Evolutionary conservation across 1,284 basidiomycete species (phyloP), one percentile per base, ranked within the genome.

Genomic region (Trichosporon faecale): DNA sequence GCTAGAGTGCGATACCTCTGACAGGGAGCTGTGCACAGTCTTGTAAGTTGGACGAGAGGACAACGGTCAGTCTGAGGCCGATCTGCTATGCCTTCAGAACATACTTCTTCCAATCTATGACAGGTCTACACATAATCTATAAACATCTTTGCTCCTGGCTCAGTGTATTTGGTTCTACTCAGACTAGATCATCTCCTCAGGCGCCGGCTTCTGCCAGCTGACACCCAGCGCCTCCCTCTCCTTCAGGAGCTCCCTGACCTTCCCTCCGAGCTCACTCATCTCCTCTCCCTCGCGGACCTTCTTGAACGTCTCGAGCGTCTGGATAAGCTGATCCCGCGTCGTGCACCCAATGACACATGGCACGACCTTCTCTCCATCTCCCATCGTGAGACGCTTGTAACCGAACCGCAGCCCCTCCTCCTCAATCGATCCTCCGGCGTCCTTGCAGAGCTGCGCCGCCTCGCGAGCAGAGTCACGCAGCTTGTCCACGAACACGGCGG

Each of bases 261-360:
- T 69, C 49, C 85, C 81, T 77, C 91, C 89, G 40, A 86, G 85
- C 57, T 84, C 83, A 60, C 84, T 82, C 27, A 77, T 75, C 11
- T 77, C 75, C 12, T 81, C 80, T 0, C 78, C 77, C 4, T 76
- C 78, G 3, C 81, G 40, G 8, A 80, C 80, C 23, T 88, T 88
- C 70, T 82, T 85, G 21, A 92, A 84, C 66, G 88, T 89, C 76
- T 89, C 88, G 76, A 93, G 91, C 52, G 95, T 90, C 79, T 95
- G 91, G 66, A 82, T 76, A 44, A 87, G 86, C 35, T 85, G 46
- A 8, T 55, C 29, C 11, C 12, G 29, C 9, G 64, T 87, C 76
- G 91, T 91, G 68, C 94, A 87, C 0, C 94, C 94, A 6, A 90
- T 86, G 8, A 93, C 91, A 61, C 90, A 87, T 3, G 92, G 91